These are phyloP conservation scores for Halophytophthora batemanensis DNA, from an alignment of 352 stramenopile genomes.

Conservation along the genomic window DNA sequence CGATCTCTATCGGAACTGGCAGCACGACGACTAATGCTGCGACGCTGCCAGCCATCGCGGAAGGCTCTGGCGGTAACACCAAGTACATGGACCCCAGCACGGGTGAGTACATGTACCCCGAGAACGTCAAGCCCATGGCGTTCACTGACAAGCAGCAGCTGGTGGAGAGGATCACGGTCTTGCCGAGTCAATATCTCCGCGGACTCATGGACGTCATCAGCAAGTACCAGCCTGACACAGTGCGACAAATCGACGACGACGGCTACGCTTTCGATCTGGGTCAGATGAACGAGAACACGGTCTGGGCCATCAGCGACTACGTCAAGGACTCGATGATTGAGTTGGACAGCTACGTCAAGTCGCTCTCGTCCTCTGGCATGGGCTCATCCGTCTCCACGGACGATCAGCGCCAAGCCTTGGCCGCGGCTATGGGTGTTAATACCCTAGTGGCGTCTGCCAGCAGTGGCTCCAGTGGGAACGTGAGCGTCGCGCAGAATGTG, in stretches of 20 bases:
- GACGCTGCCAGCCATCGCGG: constrained; percentile 28
- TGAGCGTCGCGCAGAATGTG: background rate
- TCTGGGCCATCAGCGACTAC: constrained; percentile 86
- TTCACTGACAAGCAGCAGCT: constrained; percentile 82
- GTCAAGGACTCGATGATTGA: constrained; percentile 86
- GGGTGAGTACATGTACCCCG: constrained; percentile 84
- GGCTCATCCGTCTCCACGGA: constrained; percentile 25
- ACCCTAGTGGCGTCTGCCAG: too few species aligned
- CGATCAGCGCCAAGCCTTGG: constrained; percentile 14
- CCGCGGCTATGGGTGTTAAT: constrained; percentile 12
- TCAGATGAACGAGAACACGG: constrained; percentile 88
- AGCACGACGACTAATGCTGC: constrained; percentile 2
- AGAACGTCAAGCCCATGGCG: constrained; percentile 82
- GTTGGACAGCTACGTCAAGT: constrained; percentile 81
- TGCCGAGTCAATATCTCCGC: constrained; percentile 80
- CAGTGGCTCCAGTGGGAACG: constrained; percentile 15
- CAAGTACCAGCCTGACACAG: constrained; percentile 85
- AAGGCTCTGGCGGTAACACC: constrained; percentile 65
- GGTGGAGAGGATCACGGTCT: constrained; percentile 84
- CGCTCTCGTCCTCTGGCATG: constrained; percentile 45
- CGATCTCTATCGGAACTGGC: background rate
- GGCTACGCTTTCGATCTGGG: constrained; percentile 85
- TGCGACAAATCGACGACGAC: constrained; percentile 84
- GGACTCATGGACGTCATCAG: constrained; percentile 87
- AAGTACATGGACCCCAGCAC: constrained; percentile 64